Evolutionary conservation across 2,329 filamentous ascomycete genomes (phyloP).

Genomic region (Colletotrichum tropicale): DNA sequence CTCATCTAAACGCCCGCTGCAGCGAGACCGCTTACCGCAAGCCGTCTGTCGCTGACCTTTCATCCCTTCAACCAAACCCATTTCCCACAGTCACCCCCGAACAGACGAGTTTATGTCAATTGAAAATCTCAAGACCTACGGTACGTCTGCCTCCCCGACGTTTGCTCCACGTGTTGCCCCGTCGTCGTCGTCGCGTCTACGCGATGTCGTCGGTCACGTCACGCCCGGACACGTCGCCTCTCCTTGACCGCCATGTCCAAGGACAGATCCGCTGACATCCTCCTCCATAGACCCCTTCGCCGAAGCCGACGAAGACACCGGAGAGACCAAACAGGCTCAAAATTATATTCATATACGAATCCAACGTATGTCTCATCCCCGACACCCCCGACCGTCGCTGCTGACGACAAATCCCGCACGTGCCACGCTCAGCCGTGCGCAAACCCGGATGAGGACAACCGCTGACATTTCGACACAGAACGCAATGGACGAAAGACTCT

Average conservation of each 20-base stretch:
- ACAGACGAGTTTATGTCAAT: constrained; percentile 96
- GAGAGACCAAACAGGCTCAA: constrained; percentile 92
- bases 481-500: constrained; percentile 99
- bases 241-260: constrained; percentile 11
- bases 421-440: not conserved
- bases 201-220: not conserved
- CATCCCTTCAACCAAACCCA: constrained; percentile 47
- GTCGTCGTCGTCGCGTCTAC: not conserved
- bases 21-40: constrained; percentile 52
- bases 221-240: not conserved
- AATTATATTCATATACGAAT: constrained; percentile 99
- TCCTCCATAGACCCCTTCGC: constrained; percentile 90
- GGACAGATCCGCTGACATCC: constrained; percentile 28
- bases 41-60: constrained; percentile 57
- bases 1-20: not conserved
- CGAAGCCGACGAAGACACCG: constrained; percentile 99
- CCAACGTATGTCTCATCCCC: constrained; percentile 74
- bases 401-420: constrained; percentile 8
- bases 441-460: not conserved
- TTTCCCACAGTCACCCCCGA: constrained; percentile 62
- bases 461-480: constrained; percentile 66
- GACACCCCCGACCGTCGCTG: not conserved
- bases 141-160: constrained; percentile 55
- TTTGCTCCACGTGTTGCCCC: not conserved
- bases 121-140: constrained; percentile 97